These are phyloP conservation scores for Candida albicans DNA, from an alignment of 1,139 yeast genomes.

Conservation along the genomic window DNA sequence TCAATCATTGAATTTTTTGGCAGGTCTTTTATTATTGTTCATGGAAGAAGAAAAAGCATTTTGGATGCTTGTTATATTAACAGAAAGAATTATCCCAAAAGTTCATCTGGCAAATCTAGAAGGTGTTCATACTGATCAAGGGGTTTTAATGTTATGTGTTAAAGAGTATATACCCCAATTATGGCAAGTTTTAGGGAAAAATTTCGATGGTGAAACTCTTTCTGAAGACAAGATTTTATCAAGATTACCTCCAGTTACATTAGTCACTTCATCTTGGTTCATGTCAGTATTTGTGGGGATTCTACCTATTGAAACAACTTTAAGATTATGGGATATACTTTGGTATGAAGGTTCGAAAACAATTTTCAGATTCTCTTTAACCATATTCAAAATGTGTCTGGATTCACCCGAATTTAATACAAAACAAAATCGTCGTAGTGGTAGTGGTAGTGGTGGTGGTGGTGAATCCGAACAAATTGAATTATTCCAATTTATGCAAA, in stretches of 20 bases:
- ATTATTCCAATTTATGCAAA: constrained; percentile 81
- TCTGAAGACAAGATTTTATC: constrained; percentile 64
- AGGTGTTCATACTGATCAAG: constrained; percentile 95
- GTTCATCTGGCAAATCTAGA: constrained; percentile 88
- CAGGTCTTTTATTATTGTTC: constrained; percentile 78
- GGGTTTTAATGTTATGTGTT: constrained; percentile 84
- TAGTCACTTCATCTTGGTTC: constrained; percentile 96
- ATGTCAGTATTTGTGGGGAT: constrained; percentile 92
- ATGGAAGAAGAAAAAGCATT: constrained; percentile 87
- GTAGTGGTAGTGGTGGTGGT: constrained; percentile 16
- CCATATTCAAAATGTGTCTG: constrained; percentile 78
- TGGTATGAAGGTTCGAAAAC: constrained; percentile 92
- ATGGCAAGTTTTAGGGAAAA: constrained; percentile 58
- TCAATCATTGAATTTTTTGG: constrained; percentile 88
- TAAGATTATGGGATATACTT: constrained; percentile 91
- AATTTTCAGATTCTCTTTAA: constrained; percentile 77
- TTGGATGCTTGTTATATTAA: constrained; percentile 93
- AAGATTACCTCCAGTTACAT: constrained; percentile 83
- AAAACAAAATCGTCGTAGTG: constrained; percentile 15
- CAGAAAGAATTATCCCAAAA: constrained; percentile 84
- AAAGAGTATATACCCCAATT: constrained; percentile 80
- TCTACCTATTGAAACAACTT: constrained; percentile 81
- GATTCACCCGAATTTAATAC: constrained; percentile 49
- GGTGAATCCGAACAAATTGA: constrained; percentile 71
- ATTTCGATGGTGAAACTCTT: constrained; percentile 42